Percentiles rank a stretch among this genome's conserved stretches.
Conservation (phyloP, 129 eudicot genomes). For the Flaveria sonorensis region DNA sequence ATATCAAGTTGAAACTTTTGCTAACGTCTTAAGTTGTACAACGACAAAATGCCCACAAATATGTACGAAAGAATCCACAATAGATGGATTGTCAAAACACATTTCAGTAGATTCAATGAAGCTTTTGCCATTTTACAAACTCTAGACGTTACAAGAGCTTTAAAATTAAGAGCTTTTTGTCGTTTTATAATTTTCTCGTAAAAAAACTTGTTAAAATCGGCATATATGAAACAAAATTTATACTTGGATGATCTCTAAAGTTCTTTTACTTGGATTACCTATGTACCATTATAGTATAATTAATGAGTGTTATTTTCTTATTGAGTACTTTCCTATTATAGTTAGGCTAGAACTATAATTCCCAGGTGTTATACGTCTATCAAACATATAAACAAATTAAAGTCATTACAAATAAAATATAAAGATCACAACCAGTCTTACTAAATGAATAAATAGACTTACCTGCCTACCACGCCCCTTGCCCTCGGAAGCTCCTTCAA, state of each 20-base stretch:
- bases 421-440: not conserved
- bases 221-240: not conserved
- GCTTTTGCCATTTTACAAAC: not conserved
- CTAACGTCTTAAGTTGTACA: not conserved
- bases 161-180: not conserved
- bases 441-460: constrained; percentile 5
- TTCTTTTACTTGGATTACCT: not conserved
- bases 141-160: not conserved
- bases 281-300: not conserved
- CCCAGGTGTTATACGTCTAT: constrained; percentile 3
- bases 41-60: not conserved
- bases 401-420: not conserved
- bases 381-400: not conserved
- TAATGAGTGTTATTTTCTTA: not conserved
- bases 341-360: not conserved
- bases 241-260: not conserved
- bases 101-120: not conserved
- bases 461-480: constrained; percentile 99
- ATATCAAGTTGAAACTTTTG: not conserved
- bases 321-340: not conserved
- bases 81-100: constrained; percentile 8
- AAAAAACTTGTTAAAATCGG: not conserved
- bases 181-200: not conserved
- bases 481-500: constrained; percentile 99
- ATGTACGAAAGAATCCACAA: not conserved